phyloP scores from a whole-genome alignment of 768 basidiomycete species.

The Mrakia gelida region DNA sequence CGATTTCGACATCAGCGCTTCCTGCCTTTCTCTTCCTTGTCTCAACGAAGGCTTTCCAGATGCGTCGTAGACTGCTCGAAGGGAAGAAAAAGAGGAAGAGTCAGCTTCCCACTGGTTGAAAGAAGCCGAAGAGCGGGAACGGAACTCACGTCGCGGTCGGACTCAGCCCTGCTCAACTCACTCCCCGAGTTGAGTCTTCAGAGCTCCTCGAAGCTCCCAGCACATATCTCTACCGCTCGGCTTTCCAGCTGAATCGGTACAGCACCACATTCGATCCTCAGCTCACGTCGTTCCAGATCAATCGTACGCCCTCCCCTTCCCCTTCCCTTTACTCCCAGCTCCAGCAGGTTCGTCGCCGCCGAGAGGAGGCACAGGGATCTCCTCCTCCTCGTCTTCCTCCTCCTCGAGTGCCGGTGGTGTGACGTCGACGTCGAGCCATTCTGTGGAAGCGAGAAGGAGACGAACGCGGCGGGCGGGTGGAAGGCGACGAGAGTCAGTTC shows the following conservation, averaged over 20 bases:
- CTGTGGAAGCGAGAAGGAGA: background rate
- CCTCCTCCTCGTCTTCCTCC: background rate
- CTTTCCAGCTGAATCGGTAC: background rate
- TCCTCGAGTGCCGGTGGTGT: background rate
- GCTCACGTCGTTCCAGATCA: background rate
- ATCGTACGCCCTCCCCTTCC: conserved; percentile 6
- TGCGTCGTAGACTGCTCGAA: too few species aligned
- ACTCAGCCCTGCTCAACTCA: too few species aligned
- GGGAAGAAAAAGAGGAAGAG: too few species aligned
- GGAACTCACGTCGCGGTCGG: too few species aligned
- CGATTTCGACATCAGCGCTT: too few species aligned
- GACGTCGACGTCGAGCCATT: background rate
- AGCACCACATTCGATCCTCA: background rate
- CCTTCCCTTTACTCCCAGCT: conserved; percentile 1
- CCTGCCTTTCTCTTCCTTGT: too few species aligned
- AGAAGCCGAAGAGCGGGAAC: too few species aligned
- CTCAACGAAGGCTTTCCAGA: too few species aligned
- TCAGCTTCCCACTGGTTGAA: too few species aligned
- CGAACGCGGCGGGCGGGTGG: background rate
- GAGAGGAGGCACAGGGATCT: background rate
- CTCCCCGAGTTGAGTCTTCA: too few species aligned
- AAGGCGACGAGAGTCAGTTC: background rate
- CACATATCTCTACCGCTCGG: too few species aligned
- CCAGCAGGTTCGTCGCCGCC: background rate
- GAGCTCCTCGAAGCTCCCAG: too few species aligned